Evolutionary conservation across 371 early-diverging fungal species (phyloP).

Genomic region (Mucor irregularis): DNA sequence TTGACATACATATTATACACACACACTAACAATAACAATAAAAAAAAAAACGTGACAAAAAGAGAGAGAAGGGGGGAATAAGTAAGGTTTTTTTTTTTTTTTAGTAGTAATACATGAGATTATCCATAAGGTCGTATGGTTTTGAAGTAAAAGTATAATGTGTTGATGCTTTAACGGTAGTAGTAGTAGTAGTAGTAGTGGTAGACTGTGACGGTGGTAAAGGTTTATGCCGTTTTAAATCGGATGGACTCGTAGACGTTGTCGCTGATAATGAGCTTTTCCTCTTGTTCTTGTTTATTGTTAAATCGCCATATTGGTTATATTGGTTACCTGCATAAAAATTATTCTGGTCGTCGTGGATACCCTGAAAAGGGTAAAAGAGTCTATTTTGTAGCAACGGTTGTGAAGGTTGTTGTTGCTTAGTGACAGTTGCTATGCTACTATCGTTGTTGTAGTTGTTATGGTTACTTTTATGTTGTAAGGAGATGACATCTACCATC

Average conservation of each 20-base stretch:
- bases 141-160: conserved; percentile 13
- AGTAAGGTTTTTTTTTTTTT: too few relatives aligned
- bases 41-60: background rate
- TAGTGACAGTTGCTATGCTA: too few relatives aligned
- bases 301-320: background rate
- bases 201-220: background rate
- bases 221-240: background rate
- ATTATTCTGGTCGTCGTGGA: conserved; percentile 7
- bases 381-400: conserved; percentile 18
- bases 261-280: background rate
- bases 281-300: background rate
- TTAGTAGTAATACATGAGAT: conserved; percentile 12
- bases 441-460: too few relatives aligned
- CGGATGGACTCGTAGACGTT: background rate
- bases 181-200: background rate
- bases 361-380: conserved; percentile 6
- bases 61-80: background rate
- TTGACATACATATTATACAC: too few relatives aligned
- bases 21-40: background rate
- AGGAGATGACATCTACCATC: conserved; percentile 24
- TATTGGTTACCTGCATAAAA: conserved; percentile 23
- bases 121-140: conserved; percentile 16
- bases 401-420: too few relatives aligned
- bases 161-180: background rate
- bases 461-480: background rate